Evolutionary conservation across 148 eudicot genomes (phyloP).

Genomic region (Rheum nobile): DNA sequence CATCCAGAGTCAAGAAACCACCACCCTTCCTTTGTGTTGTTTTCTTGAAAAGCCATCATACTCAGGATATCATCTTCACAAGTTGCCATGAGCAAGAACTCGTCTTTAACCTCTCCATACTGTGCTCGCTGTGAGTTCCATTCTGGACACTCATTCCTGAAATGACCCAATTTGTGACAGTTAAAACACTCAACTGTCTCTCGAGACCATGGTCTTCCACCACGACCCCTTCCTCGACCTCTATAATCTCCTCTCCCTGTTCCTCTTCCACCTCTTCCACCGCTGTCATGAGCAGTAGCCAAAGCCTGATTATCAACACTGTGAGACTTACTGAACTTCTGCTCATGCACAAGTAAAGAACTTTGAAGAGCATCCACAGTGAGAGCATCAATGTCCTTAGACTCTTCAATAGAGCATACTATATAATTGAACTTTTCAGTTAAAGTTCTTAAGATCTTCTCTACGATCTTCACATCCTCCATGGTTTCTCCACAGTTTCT

Average conservation of each 20-base stretch:
- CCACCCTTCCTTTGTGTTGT: not conserved
- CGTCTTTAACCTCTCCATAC: too few relatives aligned
- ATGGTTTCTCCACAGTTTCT: not conserved
- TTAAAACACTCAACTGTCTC: not conserved
- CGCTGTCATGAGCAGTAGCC: not conserved
- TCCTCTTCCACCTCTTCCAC: not conserved
- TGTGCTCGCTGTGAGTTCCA: too few relatives aligned
- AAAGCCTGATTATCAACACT: not conserved
- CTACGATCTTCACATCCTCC: not conserved
- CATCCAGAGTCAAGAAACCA: constrained; percentile 27
- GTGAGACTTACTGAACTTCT: not conserved
- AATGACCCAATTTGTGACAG: not conserved
- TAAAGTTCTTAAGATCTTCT: not conserved
- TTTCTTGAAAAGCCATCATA: too few relatives aligned
- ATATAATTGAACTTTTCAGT: not conserved
- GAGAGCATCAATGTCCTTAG: not conserved
- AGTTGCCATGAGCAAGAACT: too few relatives aligned
- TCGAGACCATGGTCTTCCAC: not conserved
- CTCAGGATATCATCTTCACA: too few relatives aligned
- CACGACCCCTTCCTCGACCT: not conserved
- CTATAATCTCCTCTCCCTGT: not conserved
- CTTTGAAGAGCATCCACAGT: not conserved
- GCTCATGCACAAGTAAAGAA: not conserved
- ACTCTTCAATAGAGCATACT: not conserved
- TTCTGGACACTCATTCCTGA: too few relatives aligned